Percentiles rank a stretch among this genome's conserved stretches.
These are phyloP conservation scores for Ganoderma multipileum DNA, from an alignment of 1,284 basidiomycete species.

Conservation along the genomic window DNA sequence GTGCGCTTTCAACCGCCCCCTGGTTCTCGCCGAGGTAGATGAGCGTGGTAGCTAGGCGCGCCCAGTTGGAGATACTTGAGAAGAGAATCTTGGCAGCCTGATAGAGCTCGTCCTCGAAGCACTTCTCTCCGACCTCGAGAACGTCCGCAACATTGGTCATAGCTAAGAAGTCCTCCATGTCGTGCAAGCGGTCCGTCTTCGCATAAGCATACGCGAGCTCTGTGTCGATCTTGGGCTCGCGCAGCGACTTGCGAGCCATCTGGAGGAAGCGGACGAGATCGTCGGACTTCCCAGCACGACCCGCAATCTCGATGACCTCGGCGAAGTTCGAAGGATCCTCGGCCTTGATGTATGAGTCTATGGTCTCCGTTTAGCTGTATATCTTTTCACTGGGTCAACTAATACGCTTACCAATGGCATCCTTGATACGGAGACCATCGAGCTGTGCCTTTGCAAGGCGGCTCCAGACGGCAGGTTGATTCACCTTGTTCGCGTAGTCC, in stretches of 20 bases:
- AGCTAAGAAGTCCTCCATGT: slow-evolving; percentile 99
- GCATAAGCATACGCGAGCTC: slow-evolving; percentile 97
- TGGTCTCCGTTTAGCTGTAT: slow-evolving; percentile 9
- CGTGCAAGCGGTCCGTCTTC: slow-evolving; percentile 95
- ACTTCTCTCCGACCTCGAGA: slow-evolving; percentile 97
- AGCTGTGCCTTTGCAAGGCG: slow-evolving; percentile 99
- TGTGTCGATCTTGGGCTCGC: slow-evolving; percentile 98
- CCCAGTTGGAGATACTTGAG: slow-evolving; percentile 98
- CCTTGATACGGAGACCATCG: slow-evolving; percentile 98
- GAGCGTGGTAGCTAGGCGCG: slow-evolving; percentile 95
- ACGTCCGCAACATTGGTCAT: slow-evolving; percentile 99
- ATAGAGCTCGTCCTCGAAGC: slow-evolving; percentile 98
- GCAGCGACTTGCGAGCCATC: slow-evolving; percentile 98
- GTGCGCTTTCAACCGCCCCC: slow-evolving; percentile 96
- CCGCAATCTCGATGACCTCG: slow-evolving; percentile 97
- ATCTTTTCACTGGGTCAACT: not conserved
- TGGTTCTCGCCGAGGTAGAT: slow-evolving; percentile 99
- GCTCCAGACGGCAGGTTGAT: slow-evolving; percentile 97
- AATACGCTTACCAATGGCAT: slow-evolving; percentile 81
- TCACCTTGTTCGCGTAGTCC: slow-evolving; percentile 97
- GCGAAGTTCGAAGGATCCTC: slow-evolving; percentile 95
- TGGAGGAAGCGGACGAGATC: slow-evolving; percentile 98
- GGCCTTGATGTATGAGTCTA: slow-evolving; percentile 99
- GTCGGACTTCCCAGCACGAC: slow-evolving; percentile 96
- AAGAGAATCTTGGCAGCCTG: slow-evolving; percentile 97